phyloP scores from a whole-genome alignment of 768 basidiomycete genomes.

The Lactifluus volemus region DNA sequence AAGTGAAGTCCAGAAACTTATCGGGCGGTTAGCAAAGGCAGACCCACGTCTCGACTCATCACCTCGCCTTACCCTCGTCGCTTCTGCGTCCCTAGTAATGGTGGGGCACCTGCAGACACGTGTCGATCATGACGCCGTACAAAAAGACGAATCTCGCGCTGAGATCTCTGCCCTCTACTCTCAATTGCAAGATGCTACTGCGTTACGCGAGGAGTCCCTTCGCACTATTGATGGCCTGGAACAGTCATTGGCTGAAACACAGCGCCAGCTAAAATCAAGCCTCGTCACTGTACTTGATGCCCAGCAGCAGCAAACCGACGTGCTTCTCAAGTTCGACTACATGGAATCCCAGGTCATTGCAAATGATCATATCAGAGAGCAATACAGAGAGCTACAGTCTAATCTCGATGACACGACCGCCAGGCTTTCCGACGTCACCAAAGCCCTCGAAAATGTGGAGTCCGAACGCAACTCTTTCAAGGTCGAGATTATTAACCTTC shows the following conservation, averaged over 20 bases:
- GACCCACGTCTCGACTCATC: constrained; percentile 10
- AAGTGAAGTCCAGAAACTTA: constrained; percentile 12
- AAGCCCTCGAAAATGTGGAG: constrained; percentile 47
- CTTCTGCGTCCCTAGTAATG: constrained; percentile 14
- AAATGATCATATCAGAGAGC: constrained; percentile 6
- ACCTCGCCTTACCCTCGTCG: constrained; percentile 2
- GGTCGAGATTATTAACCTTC: constrained; percentile 58
- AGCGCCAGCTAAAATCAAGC: neutral
- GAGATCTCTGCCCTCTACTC: constrained; percentile 8
- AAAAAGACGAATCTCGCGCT: neutral
- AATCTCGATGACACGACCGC: constrained; percentile 36
- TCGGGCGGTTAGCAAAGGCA: constrained; percentile 1
- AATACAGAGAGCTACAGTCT: constrained; percentile 9
- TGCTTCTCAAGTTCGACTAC: constrained; percentile 7
- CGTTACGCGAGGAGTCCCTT: neutral
- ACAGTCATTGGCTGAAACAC: constrained; percentile 1
- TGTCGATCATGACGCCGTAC: neutral
- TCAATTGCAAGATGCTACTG: neutral
- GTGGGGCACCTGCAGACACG: constrained; percentile 21
- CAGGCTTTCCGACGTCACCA: constrained; percentile 37
- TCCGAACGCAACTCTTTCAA: constrained; percentile 57
- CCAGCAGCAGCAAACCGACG: constrained; percentile 3
- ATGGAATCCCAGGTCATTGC: constrained; percentile 11
- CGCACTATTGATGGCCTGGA: neutral
- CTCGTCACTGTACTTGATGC: neutral